These are phyloP conservation scores for Candida pseudoglaebosa DNA, from an alignment of 805 yeast species.

Conservation along the genomic window DNA sequence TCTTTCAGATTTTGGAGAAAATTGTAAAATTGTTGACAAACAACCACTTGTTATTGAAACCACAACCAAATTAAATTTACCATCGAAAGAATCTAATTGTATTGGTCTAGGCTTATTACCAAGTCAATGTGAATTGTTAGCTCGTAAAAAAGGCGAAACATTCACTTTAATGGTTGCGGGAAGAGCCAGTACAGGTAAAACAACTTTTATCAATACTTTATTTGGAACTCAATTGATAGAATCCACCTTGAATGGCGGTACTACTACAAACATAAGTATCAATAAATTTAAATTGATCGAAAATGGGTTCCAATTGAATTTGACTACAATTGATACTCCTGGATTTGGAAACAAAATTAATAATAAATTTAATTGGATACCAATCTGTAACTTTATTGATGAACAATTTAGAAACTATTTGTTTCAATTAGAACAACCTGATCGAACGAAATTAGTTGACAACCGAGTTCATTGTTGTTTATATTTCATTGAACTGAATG, in stretches of 20 bases:
- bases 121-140: slow-evolving; percentile 21
- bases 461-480: slow-evolving; percentile 79
- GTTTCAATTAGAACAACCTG: slow-evolving; percentile 58
- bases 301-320: slow-evolving; percentile 51
- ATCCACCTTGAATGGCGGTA: background rate
- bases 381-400: slow-evolving; percentile 67
- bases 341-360: slow-evolving; percentile 73
- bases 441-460: slow-evolving; percentile 41
- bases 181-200: slow-evolving; percentile 49
- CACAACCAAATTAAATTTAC: background rate
- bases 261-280: slow-evolving; percentile 22
- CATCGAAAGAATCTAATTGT: slow-evolving; percentile 4
- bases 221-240: slow-evolving; percentile 42
- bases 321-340: slow-evolving; percentile 66
- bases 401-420: slow-evolving; percentile 67
- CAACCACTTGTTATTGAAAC: background rate
- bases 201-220: slow-evolving; percentile 76
- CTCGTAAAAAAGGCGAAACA: slow-evolving; percentile 25
- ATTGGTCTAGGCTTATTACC: slow-evolving; percentile 27
- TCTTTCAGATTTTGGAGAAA: background rate
- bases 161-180: slow-evolving; percentile 40
- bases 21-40: background rate
- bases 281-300: slow-evolving; percentile 55
- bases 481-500: slow-evolving; percentile 73
- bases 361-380: slow-evolving; percentile 30